Base-by-base conservation (phyloP, 2,329 filamentous ascomycete genomes). In the Colletotrichum sp. region DNA sequence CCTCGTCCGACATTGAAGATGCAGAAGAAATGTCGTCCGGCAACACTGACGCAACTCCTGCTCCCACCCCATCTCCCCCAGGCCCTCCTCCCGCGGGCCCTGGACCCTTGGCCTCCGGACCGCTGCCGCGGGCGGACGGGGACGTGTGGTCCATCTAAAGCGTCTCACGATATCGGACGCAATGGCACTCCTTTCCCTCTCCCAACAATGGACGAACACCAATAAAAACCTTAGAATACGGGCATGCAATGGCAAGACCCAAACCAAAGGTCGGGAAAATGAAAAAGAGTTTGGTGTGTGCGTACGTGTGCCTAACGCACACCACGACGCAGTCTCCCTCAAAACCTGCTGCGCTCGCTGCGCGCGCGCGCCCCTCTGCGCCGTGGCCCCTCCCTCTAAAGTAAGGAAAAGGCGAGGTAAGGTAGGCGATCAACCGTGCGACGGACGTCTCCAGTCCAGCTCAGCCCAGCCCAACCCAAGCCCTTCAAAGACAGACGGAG, bases 1-100 rank as follows among this genome's bases (percentile, higher is more conserved):
- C 73, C 63, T 76, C 73, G 34, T 76, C 73, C 64, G 73, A 76
- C 73, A 73, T 68, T 24, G 73, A 76, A 18, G 57, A 67, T 57
- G 60, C 21, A 44, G 69, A 71, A 18, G 68, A 70, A 26, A 70
- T 36, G 26, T 70, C 57, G 57, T 70, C 68, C 39, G 67, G 67
- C 44, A 44, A 36, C n/a, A 44, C 36, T 26, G 62, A 26, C 21
- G 34, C 59, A 63, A 34, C 59, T 63, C 59, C 59, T 63, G 12
- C 63, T 66, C 39, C 63, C 16, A 26, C 39, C 10, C 36, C 64
- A 30, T 18, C 64, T 21, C 36, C 36, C 26, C 16, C 39, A 44
- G 62, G 5, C 4, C 24, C 30, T 52, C 34, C 30, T 57, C 28
- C 26, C 28, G 59, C 59, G 5, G 59, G 59, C 13, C 32, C 32